Evolutionary conservation across 805 yeast species (phyloP).

Genomic region (Candida maesae): DNA sequence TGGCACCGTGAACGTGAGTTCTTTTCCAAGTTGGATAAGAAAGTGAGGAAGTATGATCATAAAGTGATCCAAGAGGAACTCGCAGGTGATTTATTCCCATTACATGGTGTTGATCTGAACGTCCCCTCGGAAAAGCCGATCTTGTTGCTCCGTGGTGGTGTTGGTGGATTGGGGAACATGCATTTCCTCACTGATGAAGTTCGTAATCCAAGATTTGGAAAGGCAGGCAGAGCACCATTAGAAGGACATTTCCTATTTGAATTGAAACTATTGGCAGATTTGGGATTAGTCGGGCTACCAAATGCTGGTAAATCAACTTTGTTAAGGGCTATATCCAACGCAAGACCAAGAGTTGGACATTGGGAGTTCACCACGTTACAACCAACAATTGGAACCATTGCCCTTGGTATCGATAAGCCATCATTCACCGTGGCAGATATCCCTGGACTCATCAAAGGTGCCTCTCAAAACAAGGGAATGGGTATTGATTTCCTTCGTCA

Average conservation of each 20-base stretch:
- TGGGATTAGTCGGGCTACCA: conserved; percentile 93
- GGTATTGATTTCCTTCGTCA: conserved; percentile 91
- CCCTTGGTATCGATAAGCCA: conserved; percentile 55
- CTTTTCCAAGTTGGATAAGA: conserved; percentile 59
- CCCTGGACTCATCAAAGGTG: conserved; percentile 93
- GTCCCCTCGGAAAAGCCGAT: conserved; percentile 62
- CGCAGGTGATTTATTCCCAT: conserved; percentile 65
- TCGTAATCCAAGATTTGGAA: conserved; percentile 87
- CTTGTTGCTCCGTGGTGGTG: conserved; percentile 75
- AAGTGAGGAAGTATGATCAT: conserved; percentile 63
- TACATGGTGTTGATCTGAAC: conserved; percentile 73
- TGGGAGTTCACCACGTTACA: conserved; percentile 96
- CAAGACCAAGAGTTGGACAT: conserved; percentile 88
- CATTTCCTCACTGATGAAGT: conserved; percentile 81
- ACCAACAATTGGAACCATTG: conserved; percentile 89
- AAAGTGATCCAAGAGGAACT: conserved; percentile 56
- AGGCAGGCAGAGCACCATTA: conserved; percentile 69
- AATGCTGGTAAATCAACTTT: conserved; percentile 96
- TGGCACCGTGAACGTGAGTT: conserved; percentile 63
- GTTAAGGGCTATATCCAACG: conserved; percentile 80
- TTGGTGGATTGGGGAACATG: conserved; percentile 96
- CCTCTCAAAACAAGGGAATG: conserved; percentile 81
- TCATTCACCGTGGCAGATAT: conserved; percentile 93
- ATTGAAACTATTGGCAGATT: conserved; percentile 82
- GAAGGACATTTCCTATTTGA: conserved; percentile 72